These are phyloP conservation scores for Pyrenula massariospora DNA, from an alignment of 495 filamentous ascomycete species.

Conservation along the genomic window DNA sequence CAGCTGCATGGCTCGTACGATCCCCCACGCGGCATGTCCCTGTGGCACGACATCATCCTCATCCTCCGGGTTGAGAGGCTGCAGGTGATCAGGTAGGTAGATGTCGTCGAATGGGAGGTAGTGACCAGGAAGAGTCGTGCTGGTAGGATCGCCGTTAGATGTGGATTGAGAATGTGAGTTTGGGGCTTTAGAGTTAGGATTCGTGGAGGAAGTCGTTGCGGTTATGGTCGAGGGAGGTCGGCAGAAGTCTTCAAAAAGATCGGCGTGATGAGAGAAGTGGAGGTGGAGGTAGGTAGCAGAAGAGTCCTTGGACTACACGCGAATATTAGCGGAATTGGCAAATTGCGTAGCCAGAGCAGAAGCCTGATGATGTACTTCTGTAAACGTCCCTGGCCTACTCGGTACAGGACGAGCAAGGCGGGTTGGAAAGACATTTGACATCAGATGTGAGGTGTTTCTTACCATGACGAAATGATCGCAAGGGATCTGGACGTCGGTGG, in stretches of 20 bases:
- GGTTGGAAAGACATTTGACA: too few species aligned
- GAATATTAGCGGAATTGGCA: constrained; percentile 9
- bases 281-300: constrained; percentile 83
- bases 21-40: constrained; percentile 94
- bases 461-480: too few species aligned
- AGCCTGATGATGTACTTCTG: too few species aligned
- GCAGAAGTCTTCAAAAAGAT: constrained; percentile 82
- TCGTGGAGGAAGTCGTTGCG: constrained; percentile 6
- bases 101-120: constrained; percentile 55
- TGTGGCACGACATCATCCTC: constrained; percentile 97
- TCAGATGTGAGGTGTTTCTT: too few species aligned
- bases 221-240: constrained; percentile 24
- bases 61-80: constrained; percentile 91
- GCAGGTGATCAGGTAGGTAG: constrained; percentile 78
- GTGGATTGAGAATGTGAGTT: constrained; percentile 19
- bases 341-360: too few species aligned
- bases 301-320: constrained; percentile 76
- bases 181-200: constrained; percentile 17
- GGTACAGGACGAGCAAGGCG: too few species aligned
- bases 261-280: constrained; percentile 63
- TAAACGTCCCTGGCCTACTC: too few species aligned
- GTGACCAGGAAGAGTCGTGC: neutral
- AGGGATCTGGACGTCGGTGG: too few species aligned
- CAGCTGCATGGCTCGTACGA: constrained; percentile 61
- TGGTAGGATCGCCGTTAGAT: constrained; percentile 21